These are phyloP conservation scores for Chenopodium formosanum DNA, from an alignment of 148 eudicot genomes.

Conservation along the genomic window DNA sequence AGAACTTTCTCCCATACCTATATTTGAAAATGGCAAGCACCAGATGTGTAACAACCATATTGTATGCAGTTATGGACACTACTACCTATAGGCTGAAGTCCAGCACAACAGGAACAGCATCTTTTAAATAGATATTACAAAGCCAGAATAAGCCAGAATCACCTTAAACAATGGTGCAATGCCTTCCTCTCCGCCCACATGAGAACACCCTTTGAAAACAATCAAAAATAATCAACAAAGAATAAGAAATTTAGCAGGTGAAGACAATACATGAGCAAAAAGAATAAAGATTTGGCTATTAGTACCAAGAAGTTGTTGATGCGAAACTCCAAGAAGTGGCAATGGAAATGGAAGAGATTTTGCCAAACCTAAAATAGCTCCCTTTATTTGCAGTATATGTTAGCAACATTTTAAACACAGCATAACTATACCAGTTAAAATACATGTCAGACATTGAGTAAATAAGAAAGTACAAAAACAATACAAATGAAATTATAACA, in stretches of 20 bases:
- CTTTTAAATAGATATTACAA: constrained; percentile 1
- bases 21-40: constrained; percentile 30
- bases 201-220: constrained; percentile 53
- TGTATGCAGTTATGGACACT: neutral
- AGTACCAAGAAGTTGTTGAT: constrained; percentile 94
- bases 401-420: constrained; percentile 10
- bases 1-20: constrained; percentile 78
- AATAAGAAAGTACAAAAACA: neutral
- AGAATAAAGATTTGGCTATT: neutral
- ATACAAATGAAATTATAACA: neutral
- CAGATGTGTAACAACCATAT: neutral
- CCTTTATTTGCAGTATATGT: constrained; percentile 46
- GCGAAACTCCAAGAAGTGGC: constrained; percentile 88
- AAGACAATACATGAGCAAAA: neutral
- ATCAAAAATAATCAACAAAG: constrained; percentile 19
- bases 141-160: constrained; percentile 1
- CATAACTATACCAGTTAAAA: neutral
- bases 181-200: constrained; percentile 36
- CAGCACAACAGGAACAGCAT: neutral
- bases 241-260: neutral
- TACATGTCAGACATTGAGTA: neutral
- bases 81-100: neutral
- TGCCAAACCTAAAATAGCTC: constrained; percentile 63
- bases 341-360: constrained; percentile 87
- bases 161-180: constrained; percentile 67